A percentile compares a stretch with the other conserved stretches of the same genome.
Evolutionary conservation across 2,329 filamentous ascomycete species (phyloP).

Genomic region (Paraphaeosphaeria minitans): DNA sequence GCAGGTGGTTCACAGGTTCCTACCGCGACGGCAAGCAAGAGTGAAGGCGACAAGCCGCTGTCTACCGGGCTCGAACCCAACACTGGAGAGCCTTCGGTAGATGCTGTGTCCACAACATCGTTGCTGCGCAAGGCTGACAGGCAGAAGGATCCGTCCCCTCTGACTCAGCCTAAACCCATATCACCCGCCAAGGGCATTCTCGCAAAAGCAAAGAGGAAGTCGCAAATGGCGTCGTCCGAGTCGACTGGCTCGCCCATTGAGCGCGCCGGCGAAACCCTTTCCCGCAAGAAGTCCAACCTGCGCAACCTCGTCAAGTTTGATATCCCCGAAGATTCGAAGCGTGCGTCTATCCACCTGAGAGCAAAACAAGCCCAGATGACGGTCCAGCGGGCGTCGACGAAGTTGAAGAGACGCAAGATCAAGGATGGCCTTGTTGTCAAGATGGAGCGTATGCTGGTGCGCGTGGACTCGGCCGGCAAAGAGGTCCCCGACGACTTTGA

Average conservation of each 20-base stretch:
- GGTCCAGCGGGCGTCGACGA: conserved; percentile 40
- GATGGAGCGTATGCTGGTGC: conserved; percentile 71
- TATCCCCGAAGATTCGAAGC: conserved; percentile 47
- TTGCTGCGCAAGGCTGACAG: conserved; percentile 44
- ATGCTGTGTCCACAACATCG: conserved; percentile 44
- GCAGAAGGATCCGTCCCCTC: conserved; percentile 31
- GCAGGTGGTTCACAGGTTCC: conserved; percentile 40
- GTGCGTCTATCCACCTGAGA: conserved; percentile 45
- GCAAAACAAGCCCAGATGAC: conserved; percentile 48
- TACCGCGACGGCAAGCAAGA: conserved; percentile 23
- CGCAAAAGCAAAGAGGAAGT: conserved; percentile 32
- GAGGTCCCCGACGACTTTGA: conserved; percentile 65
- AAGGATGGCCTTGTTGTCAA: conserved; percentile 68
- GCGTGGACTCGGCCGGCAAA: conserved; percentile 60
- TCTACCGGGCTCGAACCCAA: conserved; percentile 34
- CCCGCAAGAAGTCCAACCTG: conserved; percentile 36
- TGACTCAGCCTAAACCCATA: conserved; percentile 26
- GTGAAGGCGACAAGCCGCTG: conserved; percentile 34
- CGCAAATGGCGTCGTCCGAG: conserved; percentile 28
- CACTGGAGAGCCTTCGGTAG: conserved; percentile 37
- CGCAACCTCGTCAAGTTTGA: conserved; percentile 51
- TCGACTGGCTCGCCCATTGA: conserved; percentile 14
- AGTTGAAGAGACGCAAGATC: conserved; percentile 47
- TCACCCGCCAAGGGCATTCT: conserved; percentile 35
- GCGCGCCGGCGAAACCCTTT: conserved; percentile 17